Percentiles rank a stretch among this genome's conserved stretches.
Evolutionary conservation across 140 eudicot species (phyloP).

Genomic region (Artemisia princeps): DNA sequence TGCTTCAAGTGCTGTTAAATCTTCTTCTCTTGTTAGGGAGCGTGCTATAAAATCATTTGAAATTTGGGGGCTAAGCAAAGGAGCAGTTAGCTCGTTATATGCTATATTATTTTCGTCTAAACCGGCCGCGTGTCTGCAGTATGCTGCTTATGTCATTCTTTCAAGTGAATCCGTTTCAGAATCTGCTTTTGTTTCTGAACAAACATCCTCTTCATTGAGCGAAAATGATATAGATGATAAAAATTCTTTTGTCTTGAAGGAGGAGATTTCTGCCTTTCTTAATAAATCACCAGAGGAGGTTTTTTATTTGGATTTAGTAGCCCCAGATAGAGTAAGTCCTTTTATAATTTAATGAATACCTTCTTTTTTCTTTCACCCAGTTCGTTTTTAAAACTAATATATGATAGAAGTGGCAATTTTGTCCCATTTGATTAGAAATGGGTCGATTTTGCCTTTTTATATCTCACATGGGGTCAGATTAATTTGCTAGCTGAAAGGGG

Average conservation of each 20-base stretch:
- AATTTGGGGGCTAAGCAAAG: slow-evolving; percentile 88
- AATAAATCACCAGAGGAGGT: slow-evolving; percentile 49
- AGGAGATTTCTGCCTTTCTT: slow-evolving; percentile 60
- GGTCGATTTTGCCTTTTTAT: background rate
- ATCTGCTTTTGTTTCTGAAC: slow-evolving; percentile 42
- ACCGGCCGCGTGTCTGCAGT: slow-evolving; percentile 58
- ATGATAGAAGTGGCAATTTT: background rate
- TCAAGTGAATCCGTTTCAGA: slow-evolving; percentile 61
- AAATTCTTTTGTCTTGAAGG: slow-evolving; percentile 52
- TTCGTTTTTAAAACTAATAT: too few species aligned
- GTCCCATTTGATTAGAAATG: background rate
- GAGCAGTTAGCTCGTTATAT: slow-evolving; percentile 72
- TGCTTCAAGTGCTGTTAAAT: slow-evolving; percentile 51
- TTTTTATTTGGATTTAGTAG: slow-evolving; percentile 55
- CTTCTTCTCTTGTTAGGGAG: slow-evolving; percentile 63
- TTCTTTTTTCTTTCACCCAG: background rate
- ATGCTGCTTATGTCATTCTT: slow-evolving; percentile 74
- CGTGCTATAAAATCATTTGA: slow-evolving; percentile 73
- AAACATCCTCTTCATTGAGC: slow-evolving; percentile 20
- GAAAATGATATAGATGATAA: slow-evolving; percentile 30
- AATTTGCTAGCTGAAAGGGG: too few species aligned
- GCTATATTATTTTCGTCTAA: slow-evolving; percentile 69
- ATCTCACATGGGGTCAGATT: too few species aligned
- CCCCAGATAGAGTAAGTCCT: slow-evolving; percentile 60
- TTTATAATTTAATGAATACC: background rate